Base-by-base conservation (phyloP, 2,329 filamentous ascomycete species). In the Diaporthe helianthi region DNA sequence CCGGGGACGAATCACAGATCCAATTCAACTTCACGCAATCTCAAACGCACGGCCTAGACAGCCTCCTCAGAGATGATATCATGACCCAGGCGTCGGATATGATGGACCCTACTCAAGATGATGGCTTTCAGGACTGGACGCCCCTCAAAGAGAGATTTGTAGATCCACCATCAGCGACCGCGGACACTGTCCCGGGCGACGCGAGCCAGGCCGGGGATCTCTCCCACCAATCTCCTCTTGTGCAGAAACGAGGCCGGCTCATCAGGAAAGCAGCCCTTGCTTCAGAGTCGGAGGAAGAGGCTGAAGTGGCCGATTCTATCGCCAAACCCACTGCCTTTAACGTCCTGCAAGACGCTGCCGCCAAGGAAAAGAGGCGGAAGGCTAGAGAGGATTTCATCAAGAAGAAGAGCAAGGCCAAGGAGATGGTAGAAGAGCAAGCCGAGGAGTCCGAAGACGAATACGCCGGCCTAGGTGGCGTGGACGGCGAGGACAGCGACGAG, bases 371-470 rank as follows among this genome's bases (percentile, higher is more conserved):
- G 74, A 83, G 85, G 64, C 81, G 82, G 7, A 76, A 76, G 10
- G 75, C 77, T 60, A 76, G 78, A n/a, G 83, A 86, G 19, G 83
- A 84, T 1, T 97, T 94, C 74, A 87, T 97, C 80, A 93, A 91
- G 79, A 94, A 93, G 80, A 94, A 92, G 78, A 97, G 93, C 81
- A 90, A 92, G 77, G 95, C 94, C 0, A 94, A 90, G 76, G 90
- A 91, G 29, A 92, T 97, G 86, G 86, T 99, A 46, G 89, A 98
- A 73, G 96, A 98, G 73, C 94, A 97, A 77, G 95, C 96, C 71
- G 93, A 97, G 75, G 96, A 99, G 80, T 99, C 96, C 0, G 97
- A 99, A 77, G 96, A 99, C 78, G 96, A 99, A 79, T 99, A 98
- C 78, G 95, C 94, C 47, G 96, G 96, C 5, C 85, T 99, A 12